Percentiles rank a stretch among this genome's conserved stretches.
Conservation (phyloP, 805 yeast species). For the Myxozyma udenii region DNA sequence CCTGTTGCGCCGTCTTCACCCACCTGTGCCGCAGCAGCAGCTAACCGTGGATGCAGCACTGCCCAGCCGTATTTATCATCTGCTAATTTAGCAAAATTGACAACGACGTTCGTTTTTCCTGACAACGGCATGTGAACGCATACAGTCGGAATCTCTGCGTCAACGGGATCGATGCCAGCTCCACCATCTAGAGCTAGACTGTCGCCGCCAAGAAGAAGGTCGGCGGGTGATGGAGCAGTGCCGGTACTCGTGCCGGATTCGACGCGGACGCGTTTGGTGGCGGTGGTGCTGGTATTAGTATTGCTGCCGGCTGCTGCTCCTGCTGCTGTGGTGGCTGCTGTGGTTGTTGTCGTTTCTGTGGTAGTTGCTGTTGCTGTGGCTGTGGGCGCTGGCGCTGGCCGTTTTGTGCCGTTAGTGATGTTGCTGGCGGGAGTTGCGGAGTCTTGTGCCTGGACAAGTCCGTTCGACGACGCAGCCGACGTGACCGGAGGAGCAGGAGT, state of each 20-base stretch:
- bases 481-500: background rate
- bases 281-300: no score
- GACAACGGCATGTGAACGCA: slow-evolving; percentile 28
- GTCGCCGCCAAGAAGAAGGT: background rate
- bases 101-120: slow-evolving; percentile 45
- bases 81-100: slow-evolving; percentile 69
- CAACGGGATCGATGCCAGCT: background rate
- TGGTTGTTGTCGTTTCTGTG: background rate
- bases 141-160: slow-evolving; percentile 18
- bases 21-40: slow-evolving; percentile 25
- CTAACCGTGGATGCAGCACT: slow-evolving; percentile 29
- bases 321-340: background rate
- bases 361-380: slow-evolving; percentile 1
- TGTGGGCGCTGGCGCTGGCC: no score
- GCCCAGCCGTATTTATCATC: slow-evolving; percentile 83
- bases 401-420: no score
- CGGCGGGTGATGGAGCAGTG: slow-evolving; percentile 4
- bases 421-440: no score
- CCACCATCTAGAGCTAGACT: background rate
- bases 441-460: no score
- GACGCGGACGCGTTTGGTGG: slow-evolving; percentile 7
- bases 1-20: slow-evolving; percentile 49
- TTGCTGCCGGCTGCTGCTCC: background rate
- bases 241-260: background rate
- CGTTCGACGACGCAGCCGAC: background rate